Conservation (phyloP, 108 stramenopile species). For the Conticribra weissflogii region DNA sequence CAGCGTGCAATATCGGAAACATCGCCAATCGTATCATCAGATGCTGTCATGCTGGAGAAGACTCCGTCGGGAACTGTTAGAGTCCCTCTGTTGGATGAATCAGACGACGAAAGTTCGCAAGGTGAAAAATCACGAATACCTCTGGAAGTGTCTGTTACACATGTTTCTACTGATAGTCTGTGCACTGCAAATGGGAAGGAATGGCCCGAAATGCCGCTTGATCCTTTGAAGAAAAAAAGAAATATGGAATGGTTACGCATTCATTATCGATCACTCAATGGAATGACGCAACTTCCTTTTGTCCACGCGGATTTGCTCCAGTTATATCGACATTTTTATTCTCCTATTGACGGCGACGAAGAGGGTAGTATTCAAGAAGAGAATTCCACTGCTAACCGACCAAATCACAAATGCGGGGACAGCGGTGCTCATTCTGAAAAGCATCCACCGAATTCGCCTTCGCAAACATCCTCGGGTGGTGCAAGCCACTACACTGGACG, state of each 20-base stretch:
- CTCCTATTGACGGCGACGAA: constrained; percentile 61
- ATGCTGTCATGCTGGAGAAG: constrained; percentile 75
- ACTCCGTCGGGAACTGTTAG: constrained; percentile 61
- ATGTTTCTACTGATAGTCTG: constrained; percentile 34
- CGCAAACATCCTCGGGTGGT: background rate
- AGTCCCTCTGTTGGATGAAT: constrained; percentile 42
- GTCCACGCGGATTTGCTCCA: constrained; percentile 79
- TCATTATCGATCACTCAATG: constrained; percentile 66
- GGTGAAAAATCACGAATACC: constrained; percentile 3
- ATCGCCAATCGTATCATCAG: constrained; percentile 66
- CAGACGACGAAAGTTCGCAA: constrained; percentile 27
- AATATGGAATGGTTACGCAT: constrained; percentile 74
- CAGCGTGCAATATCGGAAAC: constrained; percentile 54
- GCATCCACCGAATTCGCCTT: constrained; percentile 7
- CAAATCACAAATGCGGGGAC: background rate
- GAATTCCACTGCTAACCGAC: background rate
- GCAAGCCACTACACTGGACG: too few relatives aligned
- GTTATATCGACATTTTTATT: constrained; percentile 80
- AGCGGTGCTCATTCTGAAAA: background rate
- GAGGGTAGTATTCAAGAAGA: constrained; percentile 46
- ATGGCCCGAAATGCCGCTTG: constrained; percentile 42
- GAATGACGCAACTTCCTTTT: constrained; percentile 69
- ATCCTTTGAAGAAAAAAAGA: constrained; percentile 56
- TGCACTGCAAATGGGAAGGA: constrained; percentile 46
- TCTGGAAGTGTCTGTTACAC: constrained; percentile 18